phyloP scores from a whole-genome alignment of 1,284 basidiomycete genomes.

The Cryptococcus amylolentus region DNA sequence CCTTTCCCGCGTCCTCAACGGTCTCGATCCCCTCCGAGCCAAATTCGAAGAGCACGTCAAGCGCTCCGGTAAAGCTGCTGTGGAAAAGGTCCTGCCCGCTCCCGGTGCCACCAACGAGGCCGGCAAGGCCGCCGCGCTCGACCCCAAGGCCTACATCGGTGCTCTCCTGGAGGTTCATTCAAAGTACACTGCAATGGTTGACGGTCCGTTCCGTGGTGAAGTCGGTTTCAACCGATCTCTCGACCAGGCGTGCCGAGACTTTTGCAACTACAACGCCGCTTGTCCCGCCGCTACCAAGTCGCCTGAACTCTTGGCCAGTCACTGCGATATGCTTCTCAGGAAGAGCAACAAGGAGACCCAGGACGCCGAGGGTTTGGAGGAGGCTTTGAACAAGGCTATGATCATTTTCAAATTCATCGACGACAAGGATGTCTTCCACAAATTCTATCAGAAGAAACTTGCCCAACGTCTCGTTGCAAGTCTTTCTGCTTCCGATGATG shows the following conservation, averaged over 20 bases:
- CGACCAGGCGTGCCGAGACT: slow-evolving; percentile 92
- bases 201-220: slow-evolving; percentile 86
- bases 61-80: slow-evolving; percentile 75
- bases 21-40: slow-evolving; percentile 85
- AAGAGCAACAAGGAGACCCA: slow-evolving; percentile 86
- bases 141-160: slow-evolving; percentile 90
- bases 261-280: slow-evolving; percentile 91
- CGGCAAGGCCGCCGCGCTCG: slow-evolving; percentile 59
- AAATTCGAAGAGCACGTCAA: slow-evolving; percentile 95
- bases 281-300: slow-evolving; percentile 85
- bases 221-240: slow-evolving; percentile 92
- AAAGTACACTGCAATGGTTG: slow-evolving; percentile 88
- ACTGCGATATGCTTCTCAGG: slow-evolving; percentile 83
- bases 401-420: slow-evolving; percentile 98
- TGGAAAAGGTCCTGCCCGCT: slow-evolving; percentile 65
- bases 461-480: slow-evolving; percentile 91
- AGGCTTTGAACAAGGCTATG: slow-evolving; percentile 90
- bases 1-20: slow-evolving; percentile 81
- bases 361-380: slow-evolving; percentile 88
- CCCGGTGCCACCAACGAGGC: slow-evolving; percentile 59
- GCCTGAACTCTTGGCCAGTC: slow-evolving; percentile 90
- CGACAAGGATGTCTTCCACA: slow-evolving; percentile 99
- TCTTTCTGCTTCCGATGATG: slow-evolving; percentile 92
- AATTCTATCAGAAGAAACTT: slow-evolving; percentile 96
- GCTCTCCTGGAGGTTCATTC: slow-evolving; percentile 85